phyloP scores from a whole-genome alignment of 1,139 yeast genomes.

The Kurtzmaniella quercitrusa region DNA sequence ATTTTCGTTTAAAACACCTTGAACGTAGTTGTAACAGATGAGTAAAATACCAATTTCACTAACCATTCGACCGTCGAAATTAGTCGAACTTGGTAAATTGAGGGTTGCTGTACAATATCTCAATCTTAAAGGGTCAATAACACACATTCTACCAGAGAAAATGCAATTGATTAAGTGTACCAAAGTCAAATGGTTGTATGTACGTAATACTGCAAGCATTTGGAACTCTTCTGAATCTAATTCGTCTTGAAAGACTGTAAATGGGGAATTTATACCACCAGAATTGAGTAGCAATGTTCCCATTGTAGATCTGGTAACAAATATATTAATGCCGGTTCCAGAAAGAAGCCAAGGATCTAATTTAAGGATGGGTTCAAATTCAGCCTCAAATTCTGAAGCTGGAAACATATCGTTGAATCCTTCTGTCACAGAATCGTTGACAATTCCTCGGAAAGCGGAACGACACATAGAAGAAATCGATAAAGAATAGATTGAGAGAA shows the following conservation, averaged over 20 bases:
- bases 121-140: constrained; percentile 63
- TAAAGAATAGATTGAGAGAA: constrained; percentile 57
- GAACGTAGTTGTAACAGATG: constrained; percentile 59
- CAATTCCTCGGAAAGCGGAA: constrained; percentile 7
- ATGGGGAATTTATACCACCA: constrained; percentile 15
- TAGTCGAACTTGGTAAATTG: constrained; percentile 62
- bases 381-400: constrained; percentile 5
- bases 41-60: constrained; percentile 69
- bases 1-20: constrained; percentile 26
- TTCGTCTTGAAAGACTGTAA: constrained; percentile 27
- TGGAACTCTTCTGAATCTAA: constrained; percentile 42
- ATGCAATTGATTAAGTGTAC: constrained; percentile 69
- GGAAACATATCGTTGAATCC: background rate
- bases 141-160: constrained; percentile 69
- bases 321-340: constrained; percentile 55
- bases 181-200: constrained; percentile 71
- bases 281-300: constrained; percentile 19
- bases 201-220: constrained; percentile 49
- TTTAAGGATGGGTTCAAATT: constrained; percentile 14
- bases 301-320: constrained; percentile 42
- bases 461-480: constrained; percentile 49
- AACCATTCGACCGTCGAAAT: constrained; percentile 80
- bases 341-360: constrained; percentile 63
- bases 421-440: background rate
- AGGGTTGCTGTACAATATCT: constrained; percentile 60